Evolutionary conservation across 768 basidiomycete genomes (phyloP).

Genomic region (Artomyces pyxidatus): DNA sequence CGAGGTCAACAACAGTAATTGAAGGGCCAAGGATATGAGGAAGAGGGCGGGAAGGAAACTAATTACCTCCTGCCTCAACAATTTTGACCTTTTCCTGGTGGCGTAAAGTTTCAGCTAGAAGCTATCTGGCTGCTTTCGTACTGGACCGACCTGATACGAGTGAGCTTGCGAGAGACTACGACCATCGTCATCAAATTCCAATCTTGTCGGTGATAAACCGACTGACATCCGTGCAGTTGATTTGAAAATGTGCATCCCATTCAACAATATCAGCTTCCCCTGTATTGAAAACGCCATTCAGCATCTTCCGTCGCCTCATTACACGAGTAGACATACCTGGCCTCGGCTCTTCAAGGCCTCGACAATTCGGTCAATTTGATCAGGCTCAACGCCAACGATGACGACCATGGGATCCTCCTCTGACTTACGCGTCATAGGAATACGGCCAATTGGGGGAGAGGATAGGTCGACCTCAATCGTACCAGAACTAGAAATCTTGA

Average conservation of each 20-base stretch:
- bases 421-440: not conserved
- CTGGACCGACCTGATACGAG: constrained; percentile 13
- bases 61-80: constrained; percentile 11
- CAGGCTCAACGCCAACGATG: not conserved
- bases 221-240: constrained; percentile 8
- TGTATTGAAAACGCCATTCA: not conserved
- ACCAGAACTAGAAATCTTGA: not conserved
- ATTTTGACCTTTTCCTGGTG: constrained; percentile 12
- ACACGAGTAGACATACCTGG: not conserved
- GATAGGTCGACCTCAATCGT: not conserved
- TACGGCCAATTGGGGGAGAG: not conserved
- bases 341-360: not conserved
- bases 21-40: constrained; percentile 1
- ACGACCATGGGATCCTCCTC: not conserved
- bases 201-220: constrained; percentile 8
- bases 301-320: not conserved
- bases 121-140: constrained; percentile 6
- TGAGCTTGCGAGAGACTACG: not conserved
- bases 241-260: constrained; percentile 3
- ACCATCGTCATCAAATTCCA: constrained; percentile 8
- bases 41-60: not conserved
- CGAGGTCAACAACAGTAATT: not conserved
- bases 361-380: not conserved
- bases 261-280: constrained; percentile 1
- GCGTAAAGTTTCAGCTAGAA: not conserved